Evolutionary conservation across 495 filamentous ascomycete genomes (phyloP), one percentile per base, ranked within the genome.

Genomic region (Cudoniella acicularis): DNA sequence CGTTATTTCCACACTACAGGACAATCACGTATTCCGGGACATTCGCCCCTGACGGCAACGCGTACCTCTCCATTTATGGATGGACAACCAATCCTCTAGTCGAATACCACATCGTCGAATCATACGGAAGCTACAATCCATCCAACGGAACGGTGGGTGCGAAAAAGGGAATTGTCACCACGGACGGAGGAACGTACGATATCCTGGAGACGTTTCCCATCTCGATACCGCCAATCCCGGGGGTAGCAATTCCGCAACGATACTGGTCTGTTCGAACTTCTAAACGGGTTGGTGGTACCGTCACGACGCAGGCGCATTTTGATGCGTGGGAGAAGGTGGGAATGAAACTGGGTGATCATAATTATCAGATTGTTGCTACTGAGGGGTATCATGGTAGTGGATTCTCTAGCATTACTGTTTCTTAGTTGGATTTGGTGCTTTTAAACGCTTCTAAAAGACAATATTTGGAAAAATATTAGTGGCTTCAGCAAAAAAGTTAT

Each of bases 151-250:
- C n/a, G n/a, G 78, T 72, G 22, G 74, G 74, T 20, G 67, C 66
- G 0, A 73, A 76, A 67, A 77, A 78, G 63, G 86, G 85, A 49
- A 79, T 73, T 20, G 71, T 88, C 46, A 69, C 67, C 43, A 75
- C 68, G 43, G 87, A 89, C 70, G 87, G 86, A 52, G 69, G 72
- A 43, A 81, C 73, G 10, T 90, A 90, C 75, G 76, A 85, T 55
- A 82, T 89, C 71, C 85, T 82, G 74, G 72, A 77, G 63, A 75
- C 75, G 43, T 72, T 74, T 49, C 83, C 82, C 48, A 71, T 72
- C 67, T 83, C 89, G 72, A 75, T 83, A 71, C 81, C 81, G 3
- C 79, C 76, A 17, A 84, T 86, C 67, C 69, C 71, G 16, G 83
- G 83, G 26, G 82, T 77, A 51, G 59, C 64, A 10, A 84, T 80